These are phyloP conservation scores for Phoma herbarum DNA, from an alignment of 2,329 filamentous ascomycete species.

Conservation along the genomic window DNA sequence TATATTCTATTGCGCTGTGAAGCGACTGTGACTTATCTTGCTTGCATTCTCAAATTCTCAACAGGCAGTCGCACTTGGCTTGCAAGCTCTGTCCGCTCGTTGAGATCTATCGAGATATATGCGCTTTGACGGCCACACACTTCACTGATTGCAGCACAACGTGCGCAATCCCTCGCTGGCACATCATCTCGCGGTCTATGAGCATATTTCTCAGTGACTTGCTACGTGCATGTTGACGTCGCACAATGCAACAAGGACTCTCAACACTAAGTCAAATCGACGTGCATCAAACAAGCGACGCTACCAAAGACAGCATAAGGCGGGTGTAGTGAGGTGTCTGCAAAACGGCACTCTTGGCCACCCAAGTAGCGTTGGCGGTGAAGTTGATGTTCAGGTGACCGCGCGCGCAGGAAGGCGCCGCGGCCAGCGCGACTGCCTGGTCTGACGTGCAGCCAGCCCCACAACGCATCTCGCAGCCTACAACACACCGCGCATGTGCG, in stretches of 20 bases:
- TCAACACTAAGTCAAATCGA: background rate
- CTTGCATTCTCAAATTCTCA: background rate
- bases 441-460: conserved; percentile 19
- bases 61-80: background rate
- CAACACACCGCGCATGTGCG: conserved; percentile 4
- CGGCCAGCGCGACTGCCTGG: conserved; percentile 11
- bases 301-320: background rate
- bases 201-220: too few species aligned
- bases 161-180: background rate
- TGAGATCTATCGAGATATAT: background rate
- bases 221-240: background rate
- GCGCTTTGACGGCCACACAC: background rate
- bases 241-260: background rate
- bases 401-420: conserved; percentile 16
- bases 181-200: background rate
- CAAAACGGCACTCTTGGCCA: background rate
- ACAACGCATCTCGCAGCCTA: conserved; percentile 11
- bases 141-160: background rate
- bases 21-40: background rate
- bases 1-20: background rate
- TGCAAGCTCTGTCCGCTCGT: background rate
- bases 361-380: background rate
- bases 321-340: background rate
- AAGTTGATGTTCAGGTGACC: conserved; percentile 17
- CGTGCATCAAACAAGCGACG: background rate